Conservation (phyloP, 345 rosid species). For the Acer saccharum region DNA sequence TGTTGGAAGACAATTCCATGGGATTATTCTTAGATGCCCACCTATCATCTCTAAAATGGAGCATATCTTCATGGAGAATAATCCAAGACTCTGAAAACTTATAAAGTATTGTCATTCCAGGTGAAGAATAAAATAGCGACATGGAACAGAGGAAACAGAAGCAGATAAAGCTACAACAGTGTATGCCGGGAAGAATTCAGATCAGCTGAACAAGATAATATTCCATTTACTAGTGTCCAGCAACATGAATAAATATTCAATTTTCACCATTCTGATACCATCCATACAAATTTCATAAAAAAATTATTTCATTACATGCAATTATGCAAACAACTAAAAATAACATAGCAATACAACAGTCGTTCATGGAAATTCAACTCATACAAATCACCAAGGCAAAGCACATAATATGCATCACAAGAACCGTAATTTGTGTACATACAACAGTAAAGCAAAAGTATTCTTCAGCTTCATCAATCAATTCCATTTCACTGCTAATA, state of each 20-base stretch:
- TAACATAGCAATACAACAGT: not conserved
- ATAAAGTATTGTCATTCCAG: not conserved
- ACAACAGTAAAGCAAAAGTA: not conserved
- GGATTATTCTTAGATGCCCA: not conserved
- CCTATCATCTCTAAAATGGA: not conserved
- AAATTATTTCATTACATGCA: too few relatives aligned
- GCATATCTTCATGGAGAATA: not conserved
- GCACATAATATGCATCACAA: slow-evolving; percentile 1
- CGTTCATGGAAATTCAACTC: not conserved
- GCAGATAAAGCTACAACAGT: not conserved
- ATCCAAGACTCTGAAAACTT: not conserved
- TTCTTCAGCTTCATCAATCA: not conserved
- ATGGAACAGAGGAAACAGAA: not conserved
- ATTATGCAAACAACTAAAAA: not conserved
- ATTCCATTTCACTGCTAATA: not conserved
- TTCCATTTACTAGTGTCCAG: not conserved
- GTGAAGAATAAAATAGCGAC: not conserved
- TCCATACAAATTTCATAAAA: not conserved
- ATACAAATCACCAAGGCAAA: not conserved
- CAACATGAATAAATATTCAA: not conserved
- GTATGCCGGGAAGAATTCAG: not conserved
- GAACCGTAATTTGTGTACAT: too few relatives aligned
- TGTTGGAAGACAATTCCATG: not conserved
- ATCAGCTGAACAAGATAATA: not conserved
- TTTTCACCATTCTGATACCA: not conserved